phyloP scores from a whole-genome alignment of 179 eudicot genomes.

The Beta corolliflora region DNA sequence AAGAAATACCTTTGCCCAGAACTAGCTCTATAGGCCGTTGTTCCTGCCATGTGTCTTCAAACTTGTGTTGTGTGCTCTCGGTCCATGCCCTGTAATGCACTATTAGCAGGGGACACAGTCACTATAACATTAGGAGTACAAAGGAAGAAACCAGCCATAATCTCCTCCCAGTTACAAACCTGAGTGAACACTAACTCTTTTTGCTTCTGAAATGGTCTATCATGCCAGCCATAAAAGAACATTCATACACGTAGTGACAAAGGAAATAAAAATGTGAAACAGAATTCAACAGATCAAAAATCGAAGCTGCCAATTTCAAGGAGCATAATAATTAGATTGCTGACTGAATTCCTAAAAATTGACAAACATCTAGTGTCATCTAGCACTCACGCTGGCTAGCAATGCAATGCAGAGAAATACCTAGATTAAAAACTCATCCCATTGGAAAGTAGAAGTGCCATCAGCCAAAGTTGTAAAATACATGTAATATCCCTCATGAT shows the following conservation, averaged over 20 bases:
- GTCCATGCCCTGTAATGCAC: conserved; percentile 99
- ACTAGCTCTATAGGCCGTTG: conserved; percentile 80
- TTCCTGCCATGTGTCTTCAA: conserved; percentile 98
- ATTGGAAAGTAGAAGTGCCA: too few relatives aligned
- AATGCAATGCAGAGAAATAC: too few relatives aligned
- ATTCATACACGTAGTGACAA: neutral
- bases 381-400: too few relatives aligned
- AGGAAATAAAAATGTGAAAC: too few relatives aligned
- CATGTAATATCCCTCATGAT: too few relatives aligned
- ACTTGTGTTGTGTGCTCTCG: conserved; percentile 88
- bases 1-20: conserved; percentile 78
- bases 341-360: neutral
- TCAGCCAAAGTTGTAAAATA: neutral
- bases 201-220: neutral
- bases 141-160: neutral
- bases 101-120: conserved; percentile 30
- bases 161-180: neutral
- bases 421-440: neutral
- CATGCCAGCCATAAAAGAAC: neutral
- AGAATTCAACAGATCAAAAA: neutral
- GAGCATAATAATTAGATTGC: neutral
- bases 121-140: neutral
- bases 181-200: neutral
- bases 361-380: neutral
- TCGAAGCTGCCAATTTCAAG: neutral